Evolutionary conservation across 164 flowering plant species (phyloP).

Genomic region (Vitis riparia): DNA sequence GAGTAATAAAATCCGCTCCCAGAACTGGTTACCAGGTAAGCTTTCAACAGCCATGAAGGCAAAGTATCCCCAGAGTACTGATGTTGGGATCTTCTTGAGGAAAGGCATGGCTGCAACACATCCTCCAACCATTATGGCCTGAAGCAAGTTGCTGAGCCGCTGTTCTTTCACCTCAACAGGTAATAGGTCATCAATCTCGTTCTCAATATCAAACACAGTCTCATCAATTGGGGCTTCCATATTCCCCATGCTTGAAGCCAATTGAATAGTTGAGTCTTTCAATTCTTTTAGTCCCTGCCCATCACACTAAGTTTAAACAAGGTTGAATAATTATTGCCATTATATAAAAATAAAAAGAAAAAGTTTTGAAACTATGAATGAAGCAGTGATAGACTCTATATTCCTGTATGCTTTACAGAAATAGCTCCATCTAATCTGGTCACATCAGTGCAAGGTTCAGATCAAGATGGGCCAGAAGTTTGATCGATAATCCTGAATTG

Average conservation of each 20-base stretch:
- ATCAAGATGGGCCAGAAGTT: no score
- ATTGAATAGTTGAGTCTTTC: slow-evolving; percentile 33
- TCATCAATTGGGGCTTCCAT: slow-evolving; percentile 36
- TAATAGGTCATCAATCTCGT: slow-evolving; percentile 39
- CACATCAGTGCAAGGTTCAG: no score
- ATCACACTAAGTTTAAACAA: slow-evolving; percentile 4
- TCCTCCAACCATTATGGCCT: slow-evolving; percentile 36
- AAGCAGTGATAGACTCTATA: neutral
- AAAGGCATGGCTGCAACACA: slow-evolving; percentile 48
- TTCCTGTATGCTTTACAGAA: neutral
- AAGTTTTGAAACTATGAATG: slow-evolving; percentile 1
- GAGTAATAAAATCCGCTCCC: slow-evolving; percentile 42
- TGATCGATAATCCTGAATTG: no score
- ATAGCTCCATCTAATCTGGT: no score
- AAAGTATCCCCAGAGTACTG: slow-evolving; percentile 47
- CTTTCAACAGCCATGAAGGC: slow-evolving; percentile 51
- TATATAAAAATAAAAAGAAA: neutral
- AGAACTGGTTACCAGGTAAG: slow-evolving; percentile 48
- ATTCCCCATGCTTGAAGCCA: slow-evolving; percentile 28
- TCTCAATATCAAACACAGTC: slow-evolving; percentile 33
- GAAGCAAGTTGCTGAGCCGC: slow-evolving; percentile 39
- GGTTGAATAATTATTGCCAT: neutral
- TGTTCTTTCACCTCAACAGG: slow-evolving; percentile 50
- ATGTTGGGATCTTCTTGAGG: slow-evolving; percentile 44
- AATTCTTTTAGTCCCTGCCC: slow-evolving; percentile 35